Evolutionary conservation across 2,329 filamentous ascomycete genomes (phyloP).

Genomic region (Phialophora macrospora): DNA sequence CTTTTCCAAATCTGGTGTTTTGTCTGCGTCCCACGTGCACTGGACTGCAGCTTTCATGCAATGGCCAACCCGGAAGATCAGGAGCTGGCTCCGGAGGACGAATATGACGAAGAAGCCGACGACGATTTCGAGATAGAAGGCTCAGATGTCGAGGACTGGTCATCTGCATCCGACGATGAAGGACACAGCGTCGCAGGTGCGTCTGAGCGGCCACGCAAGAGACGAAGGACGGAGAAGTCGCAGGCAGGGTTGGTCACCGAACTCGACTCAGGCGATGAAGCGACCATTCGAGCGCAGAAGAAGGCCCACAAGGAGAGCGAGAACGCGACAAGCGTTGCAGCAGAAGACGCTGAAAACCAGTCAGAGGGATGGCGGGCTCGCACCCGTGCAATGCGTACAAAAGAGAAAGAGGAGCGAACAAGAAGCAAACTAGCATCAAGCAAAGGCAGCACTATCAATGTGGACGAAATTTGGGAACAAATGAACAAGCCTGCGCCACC

Average conservation of each 20-base stretch:
- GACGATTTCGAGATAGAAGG: slow-evolving; percentile 37
- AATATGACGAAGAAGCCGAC: slow-evolving; percentile 41
- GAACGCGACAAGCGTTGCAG: slow-evolving; percentile 43
- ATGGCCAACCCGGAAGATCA: slow-evolving; percentile 27
- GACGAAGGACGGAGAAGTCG: slow-evolving; percentile 33
- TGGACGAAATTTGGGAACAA: slow-evolving; percentile 60
- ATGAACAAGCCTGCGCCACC: slow-evolving; percentile 50
- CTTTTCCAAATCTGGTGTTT: background rate
- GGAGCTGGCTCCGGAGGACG: slow-evolving; percentile 31
- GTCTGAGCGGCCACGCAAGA: slow-evolving; percentile 25
- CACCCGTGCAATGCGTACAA: slow-evolving; percentile 59
- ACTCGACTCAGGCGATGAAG: slow-evolving; percentile 62
- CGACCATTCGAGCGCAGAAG: slow-evolving; percentile 57
- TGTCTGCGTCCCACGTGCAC: background rate
- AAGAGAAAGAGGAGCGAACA: slow-evolving; percentile 55
- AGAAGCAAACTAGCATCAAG: slow-evolving; percentile 54
- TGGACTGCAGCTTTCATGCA: background rate
- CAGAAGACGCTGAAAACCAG: slow-evolving; percentile 44
- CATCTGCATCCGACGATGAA: slow-evolving; percentile 31
- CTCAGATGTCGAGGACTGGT: slow-evolving; percentile 20
- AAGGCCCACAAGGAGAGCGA: slow-evolving; percentile 46
- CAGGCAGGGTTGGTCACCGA: slow-evolving; percentile 44
- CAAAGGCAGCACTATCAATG: slow-evolving; percentile 60
- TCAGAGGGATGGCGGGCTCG: slow-evolving; percentile 47
- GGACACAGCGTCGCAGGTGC: slow-evolving; percentile 10